phyloP scores from a whole-genome alignment of 2,329 filamentous ascomycete genomes.

The Elsinoe necatrix region DNA sequence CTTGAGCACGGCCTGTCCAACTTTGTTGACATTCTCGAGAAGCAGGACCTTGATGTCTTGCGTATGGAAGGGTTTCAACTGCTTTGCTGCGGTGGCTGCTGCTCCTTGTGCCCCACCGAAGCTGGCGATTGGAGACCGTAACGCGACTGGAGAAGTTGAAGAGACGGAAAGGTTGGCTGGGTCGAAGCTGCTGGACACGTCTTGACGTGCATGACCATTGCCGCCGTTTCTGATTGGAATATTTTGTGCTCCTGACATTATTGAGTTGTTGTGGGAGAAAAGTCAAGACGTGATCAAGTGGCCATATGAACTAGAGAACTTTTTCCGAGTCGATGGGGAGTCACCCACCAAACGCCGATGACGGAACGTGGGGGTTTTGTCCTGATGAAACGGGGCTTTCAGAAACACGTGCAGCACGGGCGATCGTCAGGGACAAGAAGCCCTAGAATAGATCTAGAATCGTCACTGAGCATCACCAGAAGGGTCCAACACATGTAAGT shows the following conservation, averaged over 20 bases:
- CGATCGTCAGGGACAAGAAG: neutral
- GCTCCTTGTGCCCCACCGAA: conserved; percentile 32
- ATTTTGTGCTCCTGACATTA: conserved; percentile 28
- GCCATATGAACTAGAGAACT: neutral
- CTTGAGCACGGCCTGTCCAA: conserved; percentile 72
- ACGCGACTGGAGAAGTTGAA: conserved; percentile 57
- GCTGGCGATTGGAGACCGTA: conserved; percentile 64
- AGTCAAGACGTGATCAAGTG: neutral
- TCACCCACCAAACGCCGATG: neutral
- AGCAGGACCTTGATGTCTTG: conserved; percentile 94
- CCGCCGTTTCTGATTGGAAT: conserved; percentile 28
- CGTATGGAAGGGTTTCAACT: conserved; percentile 89
- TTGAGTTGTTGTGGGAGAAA: conserved; percentile 1
- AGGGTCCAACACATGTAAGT: neutral
- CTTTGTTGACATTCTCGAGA: conserved; percentile 91
- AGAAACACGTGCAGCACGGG: neutral
- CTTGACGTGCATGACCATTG: conserved; percentile 17
- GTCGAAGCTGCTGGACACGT: conserved; percentile 32
- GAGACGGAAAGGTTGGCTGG: conserved; percentile 52
- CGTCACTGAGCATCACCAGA: neutral
- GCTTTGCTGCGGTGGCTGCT: conserved; percentile 51
- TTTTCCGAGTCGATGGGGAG: neutral
- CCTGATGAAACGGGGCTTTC: neutral
- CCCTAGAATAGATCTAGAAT: neutral
- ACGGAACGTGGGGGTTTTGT: conserved; percentile 3